phyloP scores from a whole-genome alignment of 2,329 filamentous ascomycete species.

The Diaporthe caulivora region DNA sequence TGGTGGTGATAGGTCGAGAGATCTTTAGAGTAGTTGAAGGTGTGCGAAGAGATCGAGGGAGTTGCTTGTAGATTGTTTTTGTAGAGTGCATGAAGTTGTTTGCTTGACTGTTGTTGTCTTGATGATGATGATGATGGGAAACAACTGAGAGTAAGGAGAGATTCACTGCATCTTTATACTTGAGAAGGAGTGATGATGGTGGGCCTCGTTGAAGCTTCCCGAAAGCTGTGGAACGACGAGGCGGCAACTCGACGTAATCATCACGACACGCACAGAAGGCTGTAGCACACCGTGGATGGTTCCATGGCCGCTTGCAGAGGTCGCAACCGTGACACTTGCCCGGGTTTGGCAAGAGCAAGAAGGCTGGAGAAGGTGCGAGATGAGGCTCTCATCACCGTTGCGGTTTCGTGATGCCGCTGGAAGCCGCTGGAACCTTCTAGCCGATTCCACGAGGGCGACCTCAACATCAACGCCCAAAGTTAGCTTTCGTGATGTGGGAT shows the following conservation, averaged over 20 bases:
- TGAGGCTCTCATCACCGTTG: slow-evolving; percentile 34
- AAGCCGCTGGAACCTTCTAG: slow-evolving; percentile 48
- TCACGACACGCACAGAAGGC: slow-evolving; percentile 29
- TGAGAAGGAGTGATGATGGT: not conserved
- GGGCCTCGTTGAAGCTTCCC: slow-evolving; percentile 19
- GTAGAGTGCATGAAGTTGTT: slow-evolving; percentile 36
- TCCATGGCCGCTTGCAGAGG: slow-evolving; percentile 40
- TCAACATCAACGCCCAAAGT: not conserved
- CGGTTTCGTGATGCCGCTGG: slow-evolving; percentile 43
- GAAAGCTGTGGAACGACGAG: slow-evolving; percentile 36
- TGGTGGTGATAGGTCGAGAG: slow-evolving; percentile 47
- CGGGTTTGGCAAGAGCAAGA: not conserved
- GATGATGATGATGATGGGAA: slow-evolving; percentile 25
- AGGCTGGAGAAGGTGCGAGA: slow-evolving; percentile 32
- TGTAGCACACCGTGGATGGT: slow-evolving; percentile 31
- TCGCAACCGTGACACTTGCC: slow-evolving; percentile 23
- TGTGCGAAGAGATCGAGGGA: slow-evolving; percentile 37
- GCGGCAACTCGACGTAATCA: slow-evolving; percentile 38
- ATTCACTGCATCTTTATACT: slow-evolving; percentile 36
- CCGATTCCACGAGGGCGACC: slow-evolving; percentile 1
- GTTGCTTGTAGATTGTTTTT: slow-evolving; percentile 36
- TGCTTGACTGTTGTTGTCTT: slow-evolving; percentile 12
- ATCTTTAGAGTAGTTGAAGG: slow-evolving; percentile 37
- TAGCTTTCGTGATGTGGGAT: not conserved
- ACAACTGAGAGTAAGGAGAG: not conserved